Percentiles rank a stretch among this genome's conserved stretches.
These are phyloP conservation scores for Sarcocystis neurona DNA, from an alignment of 169 alveolate genomes.

Conservation along the genomic window DNA sequence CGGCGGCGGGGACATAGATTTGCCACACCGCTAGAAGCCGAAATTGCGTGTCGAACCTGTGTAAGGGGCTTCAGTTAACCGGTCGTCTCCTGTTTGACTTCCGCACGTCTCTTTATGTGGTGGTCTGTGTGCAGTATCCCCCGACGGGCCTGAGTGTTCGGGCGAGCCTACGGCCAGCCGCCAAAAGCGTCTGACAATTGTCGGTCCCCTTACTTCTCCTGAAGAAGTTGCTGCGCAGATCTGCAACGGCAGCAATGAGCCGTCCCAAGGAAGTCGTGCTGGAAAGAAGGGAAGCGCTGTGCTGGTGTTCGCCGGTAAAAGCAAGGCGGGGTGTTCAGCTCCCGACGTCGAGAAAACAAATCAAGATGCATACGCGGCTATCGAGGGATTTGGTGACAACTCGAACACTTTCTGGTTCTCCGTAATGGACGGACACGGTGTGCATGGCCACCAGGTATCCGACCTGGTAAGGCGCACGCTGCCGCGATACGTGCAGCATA, in stretches of 20 bases:
- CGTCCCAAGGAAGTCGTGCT: not conserved
- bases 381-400: slow-evolving; percentile 13
- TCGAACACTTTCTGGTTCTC: slow-evolving; percentile 14
- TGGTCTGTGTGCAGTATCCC: no score
- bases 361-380: slow-evolving; percentile 29
- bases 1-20: no score
- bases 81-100: no score
- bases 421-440: slow-evolving; percentile 55
- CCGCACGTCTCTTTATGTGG: no score
- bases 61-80: no score
- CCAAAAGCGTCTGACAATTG: slow-evolving; percentile 19
- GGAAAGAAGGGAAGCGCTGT: slow-evolving; percentile 13
- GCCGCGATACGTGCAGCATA: slow-evolving; percentile 8
- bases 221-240: not conserved
- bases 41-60: no score
- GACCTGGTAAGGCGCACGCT: not conserved
- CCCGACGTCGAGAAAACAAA: slow-evolving; percentile 25
- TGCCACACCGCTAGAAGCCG: no score
- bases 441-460: slow-evolving; percentile 39
- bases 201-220: not conserved
- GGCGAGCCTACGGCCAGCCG: slow-evolving; percentile 9
- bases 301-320: not conserved
- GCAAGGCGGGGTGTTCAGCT: slow-evolving; percentile 34
- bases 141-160: no score
- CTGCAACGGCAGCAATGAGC: not conserved